These are phyloP conservation scores for Amanita phalloides DNA, from an alignment of 768 basidiomycete species.

Conservation along the genomic window DNA sequence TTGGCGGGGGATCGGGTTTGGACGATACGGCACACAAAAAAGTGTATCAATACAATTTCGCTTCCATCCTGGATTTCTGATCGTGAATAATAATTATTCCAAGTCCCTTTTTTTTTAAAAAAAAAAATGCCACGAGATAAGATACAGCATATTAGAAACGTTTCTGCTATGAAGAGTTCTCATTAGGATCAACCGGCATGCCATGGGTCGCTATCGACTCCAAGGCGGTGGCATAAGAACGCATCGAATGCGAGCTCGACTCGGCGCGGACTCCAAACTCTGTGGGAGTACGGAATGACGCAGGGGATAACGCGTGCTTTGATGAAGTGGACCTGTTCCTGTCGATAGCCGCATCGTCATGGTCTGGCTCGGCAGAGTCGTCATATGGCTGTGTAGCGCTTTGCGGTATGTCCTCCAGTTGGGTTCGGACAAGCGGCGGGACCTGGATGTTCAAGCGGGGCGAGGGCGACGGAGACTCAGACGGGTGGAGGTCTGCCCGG, in stretches of 20 bases:
- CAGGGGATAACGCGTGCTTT: conserved; percentile 9
- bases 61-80: neutral
- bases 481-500: neutral
- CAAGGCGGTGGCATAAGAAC: conserved; percentile 22
- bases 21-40: conserved; percentile 6
- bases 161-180: too few relatives aligned
- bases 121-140: neutral
- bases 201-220: conserved; percentile 14
- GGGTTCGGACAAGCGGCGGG: neutral
- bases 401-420: neutral
- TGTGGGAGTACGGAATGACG: conserved; percentile 11
- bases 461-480: neutral
- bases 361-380: neutral
- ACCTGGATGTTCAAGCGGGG: neutral
- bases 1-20: conserved; percentile 3
- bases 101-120: neutral
- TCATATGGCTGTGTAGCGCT: neutral
- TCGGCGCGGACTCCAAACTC: conserved; percentile 11
- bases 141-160: too few relatives aligned
- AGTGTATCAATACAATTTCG: conserved; percentile 4
- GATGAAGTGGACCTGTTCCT: conserved; percentile 9
- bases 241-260: conserved; percentile 17
- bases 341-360: neutral
- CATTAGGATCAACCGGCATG: too few relatives aligned
- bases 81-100: too few relatives aligned